These are phyloP conservation scores for Beta lomatogona DNA, from an alignment of 179 eudicot genomes.

Conservation along the genomic window DNA sequence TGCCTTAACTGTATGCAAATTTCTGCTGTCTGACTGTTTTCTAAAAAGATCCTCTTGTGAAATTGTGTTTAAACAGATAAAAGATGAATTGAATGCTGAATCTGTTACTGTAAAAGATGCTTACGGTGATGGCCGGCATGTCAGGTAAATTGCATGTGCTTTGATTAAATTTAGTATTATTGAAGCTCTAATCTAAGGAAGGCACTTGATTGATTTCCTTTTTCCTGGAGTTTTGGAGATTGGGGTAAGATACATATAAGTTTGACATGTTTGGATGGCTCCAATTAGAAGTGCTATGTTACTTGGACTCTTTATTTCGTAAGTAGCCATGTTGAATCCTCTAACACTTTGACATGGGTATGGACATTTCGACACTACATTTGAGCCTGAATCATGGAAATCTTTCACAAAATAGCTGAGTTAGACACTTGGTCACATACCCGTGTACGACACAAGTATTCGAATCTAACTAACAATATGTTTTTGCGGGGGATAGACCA, in stretches of 20 bases:
- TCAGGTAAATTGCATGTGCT: slow-evolving; percentile 48
- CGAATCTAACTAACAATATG: neutral
- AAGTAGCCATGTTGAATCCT: no score
- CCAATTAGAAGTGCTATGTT: no score
- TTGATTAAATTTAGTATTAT: neutral
- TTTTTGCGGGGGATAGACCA: no score
- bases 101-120: slow-evolving; percentile 76
- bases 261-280: neutral
- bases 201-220: neutral
- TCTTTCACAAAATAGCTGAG: no score
- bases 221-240: neutral
- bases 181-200: neutral
- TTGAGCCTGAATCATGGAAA: neutral
- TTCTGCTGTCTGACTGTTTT: neutral
- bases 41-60: neutral
- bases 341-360: no score
- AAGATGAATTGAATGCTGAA: slow-evolving; percentile 76
- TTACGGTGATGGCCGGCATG: slow-evolving; percentile 98
- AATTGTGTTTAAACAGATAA: slow-evolving; percentile 55
- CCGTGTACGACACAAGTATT: no score
- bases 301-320: no score
- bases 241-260: neutral
- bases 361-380: neutral
- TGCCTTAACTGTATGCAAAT: neutral
- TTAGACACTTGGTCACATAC: no score